phyloP scores from a whole-genome alignment of 495 filamentous ascomycete genomes.

The Aspergillus conjunctus region DNA sequence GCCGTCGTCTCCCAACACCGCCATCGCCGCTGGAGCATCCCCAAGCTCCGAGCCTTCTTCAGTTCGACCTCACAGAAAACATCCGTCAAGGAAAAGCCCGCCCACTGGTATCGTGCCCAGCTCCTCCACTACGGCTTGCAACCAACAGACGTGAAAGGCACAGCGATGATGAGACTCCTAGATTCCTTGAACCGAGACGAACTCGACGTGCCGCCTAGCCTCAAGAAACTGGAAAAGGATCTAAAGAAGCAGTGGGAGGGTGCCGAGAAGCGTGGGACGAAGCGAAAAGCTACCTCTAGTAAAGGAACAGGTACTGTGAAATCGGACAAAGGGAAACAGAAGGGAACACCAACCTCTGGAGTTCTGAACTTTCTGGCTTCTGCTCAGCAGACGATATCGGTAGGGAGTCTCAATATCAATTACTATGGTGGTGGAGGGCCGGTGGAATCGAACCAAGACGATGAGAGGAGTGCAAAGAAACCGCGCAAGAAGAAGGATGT shows the following conservation, averaged over 20 bases:
- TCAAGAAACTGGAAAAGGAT: constrained; percentile 49
- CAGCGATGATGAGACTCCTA: constrained; percentile 57
- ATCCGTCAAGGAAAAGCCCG: constrained; percentile 45
- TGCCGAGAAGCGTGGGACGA: background rate
- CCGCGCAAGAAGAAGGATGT: too few relatives aligned
- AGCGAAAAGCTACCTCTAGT: background rate
- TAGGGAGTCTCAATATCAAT: too few relatives aligned
- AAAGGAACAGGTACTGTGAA: constrained; percentile 3
- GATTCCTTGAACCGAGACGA: constrained; percentile 50
- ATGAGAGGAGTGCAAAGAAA: too few relatives aligned
- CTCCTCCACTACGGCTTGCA: constrained; percentile 59
- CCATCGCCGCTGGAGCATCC: constrained; percentile 51
- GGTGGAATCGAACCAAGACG: too few relatives aligned
- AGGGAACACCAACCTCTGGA: background rate
- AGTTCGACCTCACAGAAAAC: constrained; percentile 23
- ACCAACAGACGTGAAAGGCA: constrained; percentile 54
- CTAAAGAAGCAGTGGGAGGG: constrained; percentile 51
- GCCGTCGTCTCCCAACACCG: constrained; percentile 51
- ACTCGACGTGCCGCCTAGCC: constrained; percentile 45
- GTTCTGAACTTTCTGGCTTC: too few relatives aligned
- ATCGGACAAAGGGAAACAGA: background rate
- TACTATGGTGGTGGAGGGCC: too few relatives aligned
- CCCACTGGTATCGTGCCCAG: constrained; percentile 61
- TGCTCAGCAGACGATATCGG: too few relatives aligned
- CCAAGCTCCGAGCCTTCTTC: constrained; percentile 52